Percentiles rank a stretch among this genome's conserved stretches.
Conservation (phyloP, 2,329 filamentous ascomycete genomes). For the Claviceps humidiphila region DNA sequence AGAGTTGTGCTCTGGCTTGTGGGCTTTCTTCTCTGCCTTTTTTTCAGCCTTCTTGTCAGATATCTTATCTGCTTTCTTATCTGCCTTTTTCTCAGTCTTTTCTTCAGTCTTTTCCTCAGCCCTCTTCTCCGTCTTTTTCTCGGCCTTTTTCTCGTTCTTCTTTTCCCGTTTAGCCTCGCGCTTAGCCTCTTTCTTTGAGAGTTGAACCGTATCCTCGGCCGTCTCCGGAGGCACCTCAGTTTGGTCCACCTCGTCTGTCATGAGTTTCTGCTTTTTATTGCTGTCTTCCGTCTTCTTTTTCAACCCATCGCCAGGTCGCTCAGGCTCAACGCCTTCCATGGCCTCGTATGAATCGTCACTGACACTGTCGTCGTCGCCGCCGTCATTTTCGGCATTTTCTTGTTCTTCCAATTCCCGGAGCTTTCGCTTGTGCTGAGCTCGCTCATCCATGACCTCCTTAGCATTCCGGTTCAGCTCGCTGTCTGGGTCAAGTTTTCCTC, state of each 20-base stretch:
- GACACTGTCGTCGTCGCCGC: conserved; percentile 29
- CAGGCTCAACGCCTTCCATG: conserved; percentile 41
- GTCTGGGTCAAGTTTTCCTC: conserved; percentile 82
- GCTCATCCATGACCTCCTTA: conserved; percentile 84
- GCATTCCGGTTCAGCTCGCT: conserved; percentile 68
- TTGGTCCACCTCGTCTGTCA: conserved; percentile 15
- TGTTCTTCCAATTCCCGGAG: conserved; percentile 47
- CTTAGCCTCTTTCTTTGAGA: conserved; percentile 41
- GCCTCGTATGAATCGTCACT: conserved; percentile 29
- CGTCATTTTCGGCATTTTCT: conserved; percentile 25
- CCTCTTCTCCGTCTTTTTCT: conserved; percentile 17
- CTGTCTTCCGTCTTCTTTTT: conserved; percentile 32
- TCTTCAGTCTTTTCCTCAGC: conserved; percentile 15
- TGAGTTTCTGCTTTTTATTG: conserved; percentile 42
- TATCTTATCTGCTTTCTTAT: too few relatives aligned
- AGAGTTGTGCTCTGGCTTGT: too few relatives aligned
- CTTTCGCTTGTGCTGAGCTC: conserved; percentile 66
- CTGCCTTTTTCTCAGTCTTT: background rate
- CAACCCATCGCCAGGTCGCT: conserved; percentile 52
- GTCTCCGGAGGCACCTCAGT: conserved; percentile 15
- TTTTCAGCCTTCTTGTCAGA: too few relatives aligned
- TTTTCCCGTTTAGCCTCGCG: conserved; percentile 20
- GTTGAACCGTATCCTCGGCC: conserved; percentile 36
- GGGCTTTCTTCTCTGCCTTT: too few relatives aligned
- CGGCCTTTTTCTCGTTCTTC: conserved; percentile 31